Percentiles rank a stretch among this genome's conserved stretches.
Conservation (phyloP, 2,329 filamentous ascomycete species). For the Pseudonectria buxi region DNA sequence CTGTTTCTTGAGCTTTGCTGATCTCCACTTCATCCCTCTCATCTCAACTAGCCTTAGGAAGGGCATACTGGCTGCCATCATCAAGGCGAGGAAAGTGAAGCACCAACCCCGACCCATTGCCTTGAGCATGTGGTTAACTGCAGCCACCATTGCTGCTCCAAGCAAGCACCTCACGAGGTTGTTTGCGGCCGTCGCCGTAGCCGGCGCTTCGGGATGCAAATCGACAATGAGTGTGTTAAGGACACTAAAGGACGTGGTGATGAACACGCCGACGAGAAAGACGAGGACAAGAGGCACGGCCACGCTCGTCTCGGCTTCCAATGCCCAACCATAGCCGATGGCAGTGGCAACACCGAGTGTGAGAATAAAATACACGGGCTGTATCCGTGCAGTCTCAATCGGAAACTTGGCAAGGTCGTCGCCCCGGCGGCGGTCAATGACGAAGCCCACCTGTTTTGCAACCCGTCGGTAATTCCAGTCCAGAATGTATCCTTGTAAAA, state of each 20-base stretch:
- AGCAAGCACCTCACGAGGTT: conserved; percentile 57
- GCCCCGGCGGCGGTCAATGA: conserved; percentile 52
- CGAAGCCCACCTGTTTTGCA: conserved; percentile 54
- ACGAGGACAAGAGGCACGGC: conserved; percentile 49
- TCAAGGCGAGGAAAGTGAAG: conserved; percentile 51
- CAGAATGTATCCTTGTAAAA: conserved; percentile 50
- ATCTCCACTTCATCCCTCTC: conserved; percentile 43
- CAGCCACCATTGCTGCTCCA: conserved; percentile 51
- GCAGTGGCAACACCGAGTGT: conserved; percentile 46
- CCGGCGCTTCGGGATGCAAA: conserved; percentile 52
- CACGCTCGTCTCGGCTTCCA: conserved; percentile 44
- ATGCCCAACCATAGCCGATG: conserved; percentile 51
- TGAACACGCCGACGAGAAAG: conserved; percentile 50
- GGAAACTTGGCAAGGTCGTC: conserved; percentile 46
- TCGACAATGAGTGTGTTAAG: conserved; percentile 60
- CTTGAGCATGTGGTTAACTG: conserved; percentile 52
- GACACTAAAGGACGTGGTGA: conserved; percentile 57
- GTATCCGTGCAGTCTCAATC: conserved; percentile 48
- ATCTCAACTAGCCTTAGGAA: conserved; percentile 43
- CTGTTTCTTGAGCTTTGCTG: conserved; percentile 37
- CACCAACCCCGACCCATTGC: conserved; percentile 55
- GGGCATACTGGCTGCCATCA: conserved; percentile 43
- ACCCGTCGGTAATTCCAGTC: conserved; percentile 67
- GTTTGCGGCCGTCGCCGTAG: conserved; percentile 57
- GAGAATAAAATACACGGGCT: conserved; percentile 49